Percentiles rank a stretch among this genome's conserved stretches.
These are phyloP conservation scores for Boletus rubescentipes DNA, from an alignment of 768 basidiomycete species.

Conservation along the genomic window DNA sequence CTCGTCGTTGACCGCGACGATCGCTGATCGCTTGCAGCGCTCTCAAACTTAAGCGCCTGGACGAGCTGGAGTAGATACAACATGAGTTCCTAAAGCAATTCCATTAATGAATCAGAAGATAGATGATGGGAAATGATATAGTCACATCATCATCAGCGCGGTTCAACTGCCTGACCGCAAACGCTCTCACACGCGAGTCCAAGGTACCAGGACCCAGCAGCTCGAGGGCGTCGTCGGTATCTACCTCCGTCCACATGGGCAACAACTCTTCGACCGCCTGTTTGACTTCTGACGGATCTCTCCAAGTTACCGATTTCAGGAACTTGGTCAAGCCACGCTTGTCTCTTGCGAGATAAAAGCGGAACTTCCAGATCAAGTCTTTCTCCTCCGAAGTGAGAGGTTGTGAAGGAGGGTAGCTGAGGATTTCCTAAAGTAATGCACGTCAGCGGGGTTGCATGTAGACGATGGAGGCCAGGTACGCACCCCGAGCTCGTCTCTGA, in stretches of 20 bases:
- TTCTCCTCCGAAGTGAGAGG: conserved; percentile 88
- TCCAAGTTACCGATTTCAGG: conserved; percentile 96
- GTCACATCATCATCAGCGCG: conserved; percentile 92
- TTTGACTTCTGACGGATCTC: conserved; percentile 93
- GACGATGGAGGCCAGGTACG: conserved; percentile 24
- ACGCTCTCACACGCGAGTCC: conserved; percentile 89
- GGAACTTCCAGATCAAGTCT: conserved; percentile 97
- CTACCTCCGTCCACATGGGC: conserved; percentile 96
- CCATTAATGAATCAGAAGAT: background rate
- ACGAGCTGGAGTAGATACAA: conserved; percentile 94
- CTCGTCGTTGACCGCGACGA: conserved; percentile 70
- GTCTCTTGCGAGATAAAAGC: conserved; percentile 93
- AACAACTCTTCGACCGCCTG: conserved; percentile 96
- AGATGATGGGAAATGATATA: conserved; percentile 2
- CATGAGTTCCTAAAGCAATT: conserved; percentile 69
- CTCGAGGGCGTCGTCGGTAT: conserved; percentile 95
- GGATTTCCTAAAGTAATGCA: conserved; percentile 64
- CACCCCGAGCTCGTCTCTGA: conserved; percentile 90
- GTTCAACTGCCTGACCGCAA: conserved; percentile 88
- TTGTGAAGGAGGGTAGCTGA: conserved; percentile 89
- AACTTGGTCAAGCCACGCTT: conserved; percentile 97
- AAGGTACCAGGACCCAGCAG: conserved; percentile 87
- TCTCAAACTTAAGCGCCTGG: conserved; percentile 97
- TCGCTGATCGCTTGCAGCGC: conserved; percentile 70
- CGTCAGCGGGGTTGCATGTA: background rate